Base-by-base conservation (phyloP, 768 basidiomycete species). In the Naganishia kalamii region DNA sequence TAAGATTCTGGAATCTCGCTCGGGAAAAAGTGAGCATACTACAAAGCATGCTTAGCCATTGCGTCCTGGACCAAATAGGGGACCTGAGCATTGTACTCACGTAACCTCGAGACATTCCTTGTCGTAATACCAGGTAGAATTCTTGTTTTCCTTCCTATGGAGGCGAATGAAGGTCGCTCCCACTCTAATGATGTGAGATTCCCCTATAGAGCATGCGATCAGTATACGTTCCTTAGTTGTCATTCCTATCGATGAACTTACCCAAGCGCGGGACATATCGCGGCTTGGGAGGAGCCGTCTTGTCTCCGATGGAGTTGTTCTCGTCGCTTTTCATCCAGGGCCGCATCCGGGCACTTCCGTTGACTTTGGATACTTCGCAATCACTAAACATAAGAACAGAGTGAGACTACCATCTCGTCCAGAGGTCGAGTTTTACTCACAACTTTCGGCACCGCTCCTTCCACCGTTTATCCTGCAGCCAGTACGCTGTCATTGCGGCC, bases 401-500 rank as follows among this genome's bases (percentile, higher is more conserved):
- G 33, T 32, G 27, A 25, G 35, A n/a, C 23, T 48, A 19, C 19
- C 3, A n/a, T 19, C 3, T 11, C 15, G 4, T 30, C 32, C 1
- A 6, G 33, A 44, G 15, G 32, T 30, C 6, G 1, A 37, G 32
- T 11, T 10, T 13, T 51, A 40, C 62, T 12, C 19, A 63, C 62
- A 63, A 63, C 7, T 30, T 33, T 17, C 62, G 43, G 17, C 43
- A 50, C 27, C 21, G 15, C 33, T 66, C 60, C 23, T 46, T 30
- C 65, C 65, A 66, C 33, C 8, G 15, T 2, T 23, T 21, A 8
- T 61, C 29, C 6, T 33, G 21, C 33, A 66, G 32, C 65, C 65
- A 66, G 23, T 66, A 66, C 25, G 60, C 30, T 57, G 19, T 23
- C 2, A 30, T 49, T 17, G 7, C 27, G 19, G 23, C 8, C 2